Evolutionary conservation across 2,329 filamentous ascomycete genomes (phyloP).

Genomic region (Phoma sp.): DNA sequence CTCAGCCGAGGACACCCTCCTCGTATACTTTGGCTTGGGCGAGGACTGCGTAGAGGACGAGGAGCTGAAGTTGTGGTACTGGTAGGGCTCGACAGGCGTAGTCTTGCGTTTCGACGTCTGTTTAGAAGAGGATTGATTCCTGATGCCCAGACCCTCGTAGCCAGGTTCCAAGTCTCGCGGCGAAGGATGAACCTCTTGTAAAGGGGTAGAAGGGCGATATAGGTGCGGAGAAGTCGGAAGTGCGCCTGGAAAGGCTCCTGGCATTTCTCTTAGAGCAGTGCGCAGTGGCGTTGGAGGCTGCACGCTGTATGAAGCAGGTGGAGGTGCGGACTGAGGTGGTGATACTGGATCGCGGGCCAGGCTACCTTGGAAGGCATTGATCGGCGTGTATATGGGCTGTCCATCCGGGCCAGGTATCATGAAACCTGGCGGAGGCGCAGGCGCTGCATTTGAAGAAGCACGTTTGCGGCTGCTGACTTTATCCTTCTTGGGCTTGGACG

Average conservation of each 20-base stretch:
- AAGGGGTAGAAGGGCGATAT: conserved; percentile 29
- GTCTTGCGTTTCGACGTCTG: conserved; percentile 35
- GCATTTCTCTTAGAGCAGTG: conserved; percentile 37
- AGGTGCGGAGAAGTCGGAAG: conserved; percentile 37
- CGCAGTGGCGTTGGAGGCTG: conserved; percentile 2
- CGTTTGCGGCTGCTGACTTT: conserved; percentile 41
- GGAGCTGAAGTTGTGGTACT: conserved; percentile 42
- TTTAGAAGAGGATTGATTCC: conserved; percentile 27
- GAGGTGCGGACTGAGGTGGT: conserved; percentile 53
- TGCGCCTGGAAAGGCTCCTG: conserved; percentile 50
- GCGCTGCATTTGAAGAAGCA: conserved; percentile 31
- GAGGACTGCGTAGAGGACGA: conserved; percentile 31
- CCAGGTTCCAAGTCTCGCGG: conserved; percentile 28
- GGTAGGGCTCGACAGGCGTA: conserved; percentile 42
- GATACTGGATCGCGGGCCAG: conserved; percentile 40
- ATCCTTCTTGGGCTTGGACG: conserved; percentile 39
- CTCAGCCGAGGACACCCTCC: conserved; percentile 36
- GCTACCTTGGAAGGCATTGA: conserved; percentile 50
- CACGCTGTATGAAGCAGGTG: conserved; percentile 47
- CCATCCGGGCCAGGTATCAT: conserved; percentile 58
- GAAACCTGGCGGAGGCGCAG: conserved; percentile 51
- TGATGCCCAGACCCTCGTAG: conserved; percentile 17
- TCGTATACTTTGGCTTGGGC: conserved; percentile 36
- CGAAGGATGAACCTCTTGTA: conserved; percentile 22
- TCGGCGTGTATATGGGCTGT: conserved; percentile 53